Conservation (phyloP, 495 filamentous ascomycete species). For the Daldinia loculata region DNA sequence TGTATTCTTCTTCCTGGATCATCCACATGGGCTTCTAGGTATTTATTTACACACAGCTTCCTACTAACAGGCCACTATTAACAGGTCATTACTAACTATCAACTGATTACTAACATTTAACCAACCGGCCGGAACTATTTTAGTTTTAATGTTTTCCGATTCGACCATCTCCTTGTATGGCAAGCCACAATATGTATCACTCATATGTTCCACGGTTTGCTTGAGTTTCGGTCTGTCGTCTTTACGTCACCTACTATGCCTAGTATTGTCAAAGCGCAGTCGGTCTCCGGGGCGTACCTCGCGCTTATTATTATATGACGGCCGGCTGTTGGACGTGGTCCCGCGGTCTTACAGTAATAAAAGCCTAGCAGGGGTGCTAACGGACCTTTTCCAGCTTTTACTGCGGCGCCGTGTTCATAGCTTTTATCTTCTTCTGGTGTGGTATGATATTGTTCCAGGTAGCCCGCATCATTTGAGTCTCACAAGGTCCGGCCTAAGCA, state of each 20-base stretch:
- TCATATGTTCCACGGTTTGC: slow-evolving; percentile 12
- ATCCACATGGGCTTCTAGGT: slow-evolving; percentile 14
- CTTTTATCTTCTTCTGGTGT: slow-evolving; percentile 6
- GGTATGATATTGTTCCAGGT: slow-evolving; percentile 25
- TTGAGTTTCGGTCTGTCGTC: slow-evolving; percentile 9
- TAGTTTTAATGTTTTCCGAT: not conserved
- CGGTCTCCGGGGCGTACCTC: slow-evolving; percentile 21
- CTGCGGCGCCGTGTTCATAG: slow-evolving; percentile 26
- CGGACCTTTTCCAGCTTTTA: slow-evolving; percentile 43
- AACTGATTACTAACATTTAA: slow-evolving; percentile 13
- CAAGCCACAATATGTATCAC: slow-evolving; percentile 2
- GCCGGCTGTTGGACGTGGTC: slow-evolving; percentile 32
- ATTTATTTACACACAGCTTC: slow-evolving; percentile 19
- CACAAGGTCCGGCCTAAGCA: slow-evolving; percentile 8
- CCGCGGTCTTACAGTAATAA: slow-evolving; percentile 29
- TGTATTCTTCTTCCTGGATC: not conserved
- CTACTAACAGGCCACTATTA: no score
- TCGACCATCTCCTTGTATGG: slow-evolving; percentile 19
- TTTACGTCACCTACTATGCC: not conserved
- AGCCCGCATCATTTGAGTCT: slow-evolving; percentile 16
- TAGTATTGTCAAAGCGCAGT: slow-evolving; percentile 21
- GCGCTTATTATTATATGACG: slow-evolving; percentile 38
- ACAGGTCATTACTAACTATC: not conserved
- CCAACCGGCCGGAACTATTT: slow-evolving; percentile 26
- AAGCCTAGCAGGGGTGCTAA: slow-evolving; percentile 17